Base-by-base conservation (phyloP, 805 yeast genomes). In the Yamadazyma insecticola region DNA sequence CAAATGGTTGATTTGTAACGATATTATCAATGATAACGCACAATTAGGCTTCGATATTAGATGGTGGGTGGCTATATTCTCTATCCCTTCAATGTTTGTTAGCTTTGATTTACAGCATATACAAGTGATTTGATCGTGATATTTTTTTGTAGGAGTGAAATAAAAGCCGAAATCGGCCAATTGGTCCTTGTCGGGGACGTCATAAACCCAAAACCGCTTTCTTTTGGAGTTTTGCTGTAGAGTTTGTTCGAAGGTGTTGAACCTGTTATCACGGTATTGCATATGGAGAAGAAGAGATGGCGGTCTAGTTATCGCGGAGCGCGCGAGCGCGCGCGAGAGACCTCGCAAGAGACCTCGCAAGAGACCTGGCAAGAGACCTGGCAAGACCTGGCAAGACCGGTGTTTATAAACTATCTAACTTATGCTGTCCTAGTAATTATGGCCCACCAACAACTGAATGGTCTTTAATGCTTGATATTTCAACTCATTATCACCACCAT, bases 401-500 rank as follows among this genome's bases (percentile, higher is more conserved):
- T n/a, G n/a, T n/a, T n/a, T n/a, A n/a, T n/a, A n/a, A n/a, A n/a
- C n/a, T n/a, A n/a, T n/a, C n/a, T n/a, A 19, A 19, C 8, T 19
- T 19, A 19, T 19, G 22, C 24, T 16, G 21, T 18, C 21, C 10
- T 28, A 33, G 21, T 16, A 28, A 17, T 23, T 33, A 25, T 86
- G 87, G 3, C 96, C 87, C 32, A 92, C 94, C 48, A 92, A 76
- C 35, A 81, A 74, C 65, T 92, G 98, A n/a, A 96, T 86, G 4
- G 97, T 88, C 57, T 85, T 86, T 51, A 92, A 73, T 2, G 97
- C 97, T 65, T 90, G 96, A 54, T 82, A 92, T 54, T 90, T 85
- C 44, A 92, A 89, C 52, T 86, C 92, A 14, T 89, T 73, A 55
- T 88, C 89, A 24, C 80, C 74, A 36, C 79, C 76, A 49, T 75